phyloP scores from a whole-genome alignment of 495 filamentous ascomycete species.

The Neurospora sp. region DNA sequence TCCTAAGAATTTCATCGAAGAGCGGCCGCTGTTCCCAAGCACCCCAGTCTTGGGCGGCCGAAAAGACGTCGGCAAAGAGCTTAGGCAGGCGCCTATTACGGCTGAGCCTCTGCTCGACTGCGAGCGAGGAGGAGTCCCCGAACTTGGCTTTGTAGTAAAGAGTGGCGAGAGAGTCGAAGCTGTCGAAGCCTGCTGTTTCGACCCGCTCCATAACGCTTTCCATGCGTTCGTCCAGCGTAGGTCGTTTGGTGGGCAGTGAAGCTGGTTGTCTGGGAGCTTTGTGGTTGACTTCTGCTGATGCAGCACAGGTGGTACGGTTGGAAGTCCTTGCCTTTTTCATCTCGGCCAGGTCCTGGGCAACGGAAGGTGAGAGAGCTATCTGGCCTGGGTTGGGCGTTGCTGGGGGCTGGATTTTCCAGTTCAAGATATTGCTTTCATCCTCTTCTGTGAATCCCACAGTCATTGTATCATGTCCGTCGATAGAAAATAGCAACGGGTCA shows the following conservation, averaged over 20 bases:
- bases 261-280: not conserved
- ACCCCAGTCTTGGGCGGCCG: not conserved
- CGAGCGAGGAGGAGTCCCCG: not conserved
- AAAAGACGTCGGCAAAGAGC: not conserved
- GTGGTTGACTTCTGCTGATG: not conserved
- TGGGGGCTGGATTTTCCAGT: not conserved
- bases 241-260: not conserved
- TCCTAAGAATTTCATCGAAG: not conserved
- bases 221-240: not conserved
- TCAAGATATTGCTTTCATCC: not conserved
- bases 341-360: not conserved
- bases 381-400: not conserved
- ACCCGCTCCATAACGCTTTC: not conserved
- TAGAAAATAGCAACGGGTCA: not conserved
- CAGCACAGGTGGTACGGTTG: not conserved
- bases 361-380: not conserved
- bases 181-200: not conserved
- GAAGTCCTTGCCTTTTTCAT: not conserved
- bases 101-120: not conserved
- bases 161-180: not conserved
- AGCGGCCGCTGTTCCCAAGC: not conserved
- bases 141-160: not conserved
- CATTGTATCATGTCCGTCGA: not conserved
- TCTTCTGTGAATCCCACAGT: not conserved
- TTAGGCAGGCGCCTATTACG: not conserved